Conservation (phyloP, 768 basidiomycete species). For the Boletus subcaerulescens region DNA sequence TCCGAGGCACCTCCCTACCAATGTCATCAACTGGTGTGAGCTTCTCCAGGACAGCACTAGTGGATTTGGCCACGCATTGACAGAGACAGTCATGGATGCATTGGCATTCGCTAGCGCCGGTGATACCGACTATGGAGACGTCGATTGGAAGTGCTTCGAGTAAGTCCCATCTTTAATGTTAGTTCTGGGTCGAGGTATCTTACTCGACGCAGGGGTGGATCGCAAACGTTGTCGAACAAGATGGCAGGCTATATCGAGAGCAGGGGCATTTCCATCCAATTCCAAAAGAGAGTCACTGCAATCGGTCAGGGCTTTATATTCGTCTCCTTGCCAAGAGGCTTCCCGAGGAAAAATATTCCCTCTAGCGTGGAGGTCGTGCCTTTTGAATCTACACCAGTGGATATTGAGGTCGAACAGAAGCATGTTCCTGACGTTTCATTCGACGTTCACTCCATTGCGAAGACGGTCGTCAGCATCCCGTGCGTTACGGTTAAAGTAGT, state of each 20-base stretch:
- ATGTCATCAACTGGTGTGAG: constrained; percentile 31
- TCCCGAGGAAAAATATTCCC: background rate
- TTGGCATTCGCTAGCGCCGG: constrained; percentile 22
- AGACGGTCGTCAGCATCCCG: background rate
- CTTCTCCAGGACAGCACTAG: constrained; percentile 32
- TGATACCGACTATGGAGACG: constrained; percentile 3
- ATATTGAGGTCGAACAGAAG: background rate
- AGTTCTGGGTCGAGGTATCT: background rate
- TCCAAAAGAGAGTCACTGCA: constrained; percentile 19
- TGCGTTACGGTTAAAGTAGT: constrained; percentile 9
- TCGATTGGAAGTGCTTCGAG: constrained; percentile 32
- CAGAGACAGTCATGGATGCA: constrained; percentile 34
- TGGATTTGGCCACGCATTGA: constrained; percentile 18
- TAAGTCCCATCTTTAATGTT: constrained; percentile 11
- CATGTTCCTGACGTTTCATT: too few species aligned
- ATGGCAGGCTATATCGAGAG: constrained; percentile 18
- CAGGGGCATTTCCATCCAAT: constrained; percentile 7
- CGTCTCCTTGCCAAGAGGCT: background rate
- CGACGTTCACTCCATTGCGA: too few species aligned
- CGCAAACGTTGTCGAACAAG: constrained; percentile 21
- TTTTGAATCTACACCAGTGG: background rate
- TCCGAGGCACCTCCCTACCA: constrained; percentile 11
- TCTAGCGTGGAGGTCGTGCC: background rate
- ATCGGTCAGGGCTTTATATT: constrained; percentile 6
- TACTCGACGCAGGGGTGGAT: constrained; percentile 16